These are phyloP conservation scores for Furcasterigmium furcatum DNA, from an alignment of 2,329 filamentous ascomycete species.

Conservation along the genomic window DNA sequence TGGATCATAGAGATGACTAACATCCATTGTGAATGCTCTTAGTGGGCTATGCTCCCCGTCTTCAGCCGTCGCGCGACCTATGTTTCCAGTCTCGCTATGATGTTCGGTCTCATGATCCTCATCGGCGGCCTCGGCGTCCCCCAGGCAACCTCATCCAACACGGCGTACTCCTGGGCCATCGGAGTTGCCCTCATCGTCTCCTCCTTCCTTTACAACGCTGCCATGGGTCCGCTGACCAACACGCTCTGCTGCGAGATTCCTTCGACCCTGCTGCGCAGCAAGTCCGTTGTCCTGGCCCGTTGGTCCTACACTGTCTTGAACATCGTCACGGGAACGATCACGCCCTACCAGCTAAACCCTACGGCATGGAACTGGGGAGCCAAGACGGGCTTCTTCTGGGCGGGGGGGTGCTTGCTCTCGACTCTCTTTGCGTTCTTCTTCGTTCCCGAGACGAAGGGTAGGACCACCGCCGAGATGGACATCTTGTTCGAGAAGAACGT, in stretches of 20 bases:
- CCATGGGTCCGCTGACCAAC: constrained; percentile 38
- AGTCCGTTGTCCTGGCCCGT: constrained; percentile 5
- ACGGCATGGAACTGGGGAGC: constrained; percentile 14
- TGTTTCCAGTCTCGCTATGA: constrained; percentile 28
- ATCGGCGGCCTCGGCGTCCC: constrained; percentile 33
- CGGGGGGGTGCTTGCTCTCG: constrained; percentile 17
- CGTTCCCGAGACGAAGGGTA: constrained; percentile 25
- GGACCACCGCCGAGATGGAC: constrained; percentile 28
- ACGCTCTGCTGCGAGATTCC: constrained; percentile 12
- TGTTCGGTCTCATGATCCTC: constrained; percentile 33
- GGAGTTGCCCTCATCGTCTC: neutral
- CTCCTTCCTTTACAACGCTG: constrained; percentile 30
- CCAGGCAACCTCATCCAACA: constrained; percentile 24
- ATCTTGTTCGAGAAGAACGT: constrained; percentile 25
- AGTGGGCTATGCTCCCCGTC: neutral
- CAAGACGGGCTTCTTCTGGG: constrained; percentile 18
- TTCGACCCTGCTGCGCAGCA: constrained; percentile 6
- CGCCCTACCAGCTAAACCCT: constrained; percentile 12
- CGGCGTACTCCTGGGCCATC: constrained; percentile 7
- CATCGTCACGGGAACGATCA: constrained; percentile 15
- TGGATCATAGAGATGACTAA: too few species aligned
- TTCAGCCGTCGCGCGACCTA: constrained; percentile 38
- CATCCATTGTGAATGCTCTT: constrained; percentile 13
- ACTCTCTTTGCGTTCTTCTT: constrained; percentile 27
- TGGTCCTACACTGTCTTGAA: constrained; percentile 2